phyloP scores from a whole-genome alignment of 495 filamentous ascomycete species.

The Neurospora sublineolata region DNA sequence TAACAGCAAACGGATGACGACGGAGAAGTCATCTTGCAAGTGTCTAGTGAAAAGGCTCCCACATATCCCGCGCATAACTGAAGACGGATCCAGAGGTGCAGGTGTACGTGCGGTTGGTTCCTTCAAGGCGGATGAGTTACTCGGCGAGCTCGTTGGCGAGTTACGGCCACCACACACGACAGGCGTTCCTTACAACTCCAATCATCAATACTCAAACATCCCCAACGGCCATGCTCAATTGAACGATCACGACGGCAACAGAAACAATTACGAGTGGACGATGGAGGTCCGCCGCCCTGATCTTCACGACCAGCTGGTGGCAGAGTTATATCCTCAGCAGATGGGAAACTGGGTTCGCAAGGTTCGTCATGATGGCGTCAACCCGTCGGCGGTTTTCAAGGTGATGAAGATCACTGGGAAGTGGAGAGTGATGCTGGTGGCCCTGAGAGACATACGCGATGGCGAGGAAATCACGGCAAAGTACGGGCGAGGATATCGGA shows the following conservation, averaged over 20 bases:
- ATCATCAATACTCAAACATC: not conserved
- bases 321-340: constrained; percentile 15
- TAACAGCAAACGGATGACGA: not conserved
- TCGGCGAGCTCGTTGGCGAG: constrained; percentile 22
- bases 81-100: constrained; percentile 9
- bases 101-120: constrained; percentile 13
- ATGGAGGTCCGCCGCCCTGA: constrained; percentile 16
- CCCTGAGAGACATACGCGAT: constrained; percentile 11
- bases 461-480: constrained; percentile 21
- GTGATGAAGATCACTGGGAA: constrained; percentile 15
- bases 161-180: constrained; percentile 10
- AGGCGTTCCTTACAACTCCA: not conserved
- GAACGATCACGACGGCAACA: not conserved
- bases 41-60: constrained; percentile 8
- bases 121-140: constrained; percentile 3
- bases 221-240: not conserved
- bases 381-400: constrained; percentile 12
- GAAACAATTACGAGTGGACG: constrained; percentile 10
- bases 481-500: constrained; percentile 13
- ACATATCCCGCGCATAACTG: constrained; percentile 11
- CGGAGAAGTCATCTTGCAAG: constrained; percentile 3
- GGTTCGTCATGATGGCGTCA: constrained; percentile 11
- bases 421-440: constrained; percentile 16
- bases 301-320: constrained; percentile 11
- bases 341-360: constrained; percentile 25